phyloP scores from a whole-genome alignment of 495 filamentous ascomycete species.

The Hypoxylon perforatum region DNA sequence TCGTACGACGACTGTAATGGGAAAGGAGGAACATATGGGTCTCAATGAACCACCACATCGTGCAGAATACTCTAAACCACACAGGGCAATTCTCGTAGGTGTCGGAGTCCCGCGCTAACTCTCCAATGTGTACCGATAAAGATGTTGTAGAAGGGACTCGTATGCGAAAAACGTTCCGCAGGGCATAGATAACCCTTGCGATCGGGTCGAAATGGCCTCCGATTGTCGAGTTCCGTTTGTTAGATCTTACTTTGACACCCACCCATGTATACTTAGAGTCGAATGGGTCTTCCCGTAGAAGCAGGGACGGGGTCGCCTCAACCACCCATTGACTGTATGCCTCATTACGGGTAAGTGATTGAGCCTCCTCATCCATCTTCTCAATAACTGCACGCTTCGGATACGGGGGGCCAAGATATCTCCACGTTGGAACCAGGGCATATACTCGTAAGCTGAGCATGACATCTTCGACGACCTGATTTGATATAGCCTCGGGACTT shows the following conservation, averaged over 20 bases:
- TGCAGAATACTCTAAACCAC: constrained; percentile 17
- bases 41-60: constrained; percentile 34
- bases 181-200: background rate
- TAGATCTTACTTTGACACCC: constrained; percentile 29
- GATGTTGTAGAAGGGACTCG: constrained; percentile 15
- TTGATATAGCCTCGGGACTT: background rate
- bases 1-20: constrained; percentile 9
- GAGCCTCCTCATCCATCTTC: constrained; percentile 10
- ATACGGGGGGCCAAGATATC: constrained; percentile 13
- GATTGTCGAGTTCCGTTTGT: constrained; percentile 6
- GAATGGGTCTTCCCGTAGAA: background rate
- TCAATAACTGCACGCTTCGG: background rate
- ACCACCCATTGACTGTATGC: constrained; percentile 27
- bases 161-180: constrained; percentile 10
- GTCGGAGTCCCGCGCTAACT: background rate
- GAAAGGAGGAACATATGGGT: background rate
- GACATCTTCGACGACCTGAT: background rate
- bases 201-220: constrained; percentile 24
- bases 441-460: background rate
- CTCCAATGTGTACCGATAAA: constrained; percentile 22
- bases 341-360: background rate
- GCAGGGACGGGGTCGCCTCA: background rate
- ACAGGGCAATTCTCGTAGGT: background rate
- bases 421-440: constrained; percentile 12
- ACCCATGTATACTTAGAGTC: constrained; percentile 2